Percentiles rank a stretch among this genome's conserved stretches.
Evolutionary conservation across 108 stramenopile genomes (phyloP).

Genomic region (Aurantiochytrium sp.): DNA sequence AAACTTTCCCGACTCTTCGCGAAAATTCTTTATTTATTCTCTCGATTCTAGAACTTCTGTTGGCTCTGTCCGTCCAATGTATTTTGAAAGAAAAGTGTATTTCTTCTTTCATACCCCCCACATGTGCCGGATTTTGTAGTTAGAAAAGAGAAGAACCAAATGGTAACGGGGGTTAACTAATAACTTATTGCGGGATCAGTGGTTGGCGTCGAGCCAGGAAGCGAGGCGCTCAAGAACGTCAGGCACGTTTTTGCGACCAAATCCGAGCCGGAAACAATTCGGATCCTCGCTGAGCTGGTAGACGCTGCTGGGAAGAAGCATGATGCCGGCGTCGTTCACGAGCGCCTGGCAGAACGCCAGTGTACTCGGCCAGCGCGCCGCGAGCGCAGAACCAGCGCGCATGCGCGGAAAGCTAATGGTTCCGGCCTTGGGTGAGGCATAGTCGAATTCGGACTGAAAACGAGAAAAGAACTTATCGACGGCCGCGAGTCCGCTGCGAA

Average conservation of each 20-base stretch:
- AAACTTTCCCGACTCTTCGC: too few species aligned
- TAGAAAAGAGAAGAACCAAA: too few species aligned
- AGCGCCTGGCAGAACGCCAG: background rate
- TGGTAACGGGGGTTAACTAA: too few species aligned
- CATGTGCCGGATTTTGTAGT: too few species aligned
- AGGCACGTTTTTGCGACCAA: background rate
- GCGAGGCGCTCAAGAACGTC: background rate
- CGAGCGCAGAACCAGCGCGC: background rate
- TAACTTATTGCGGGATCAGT: background rate
- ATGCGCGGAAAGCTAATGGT: background rate
- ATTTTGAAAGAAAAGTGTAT: too few species aligned
- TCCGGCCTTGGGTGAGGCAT: background rate
- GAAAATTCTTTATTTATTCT: too few species aligned
- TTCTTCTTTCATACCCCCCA: too few species aligned
- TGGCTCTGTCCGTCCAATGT: too few species aligned
- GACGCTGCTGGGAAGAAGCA: background rate
- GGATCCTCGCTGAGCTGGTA: background rate
- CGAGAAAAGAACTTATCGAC: background rate
- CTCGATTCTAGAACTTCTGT: too few species aligned
- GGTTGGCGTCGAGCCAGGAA: background rate
- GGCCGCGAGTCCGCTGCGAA: background rate
- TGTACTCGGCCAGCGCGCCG: background rate
- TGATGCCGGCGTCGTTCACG: background rate
- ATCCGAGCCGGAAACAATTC: background rate
- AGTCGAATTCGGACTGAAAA: background rate